Percentiles rank a stretch among this genome's conserved stretches.
These are phyloP conservation scores for Coemansia sp. DNA, from an alignment of 192 early-diverging fungal species.

Conservation along the genomic window DNA sequence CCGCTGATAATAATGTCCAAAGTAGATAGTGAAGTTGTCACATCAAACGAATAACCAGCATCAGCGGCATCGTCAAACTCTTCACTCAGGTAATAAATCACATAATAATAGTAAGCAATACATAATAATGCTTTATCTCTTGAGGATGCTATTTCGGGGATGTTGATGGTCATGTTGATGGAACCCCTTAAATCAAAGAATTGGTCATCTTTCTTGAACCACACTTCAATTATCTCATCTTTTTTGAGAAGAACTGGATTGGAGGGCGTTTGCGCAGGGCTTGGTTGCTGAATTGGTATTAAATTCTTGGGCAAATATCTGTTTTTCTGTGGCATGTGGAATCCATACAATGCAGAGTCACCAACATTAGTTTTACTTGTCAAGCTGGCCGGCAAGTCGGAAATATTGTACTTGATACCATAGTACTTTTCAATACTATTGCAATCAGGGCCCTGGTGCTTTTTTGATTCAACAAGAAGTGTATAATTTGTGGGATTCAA, in stretches of 20 bases:
- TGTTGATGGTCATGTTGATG: neutral
- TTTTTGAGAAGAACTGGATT: neutral
- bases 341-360: conserved; percentile 36
- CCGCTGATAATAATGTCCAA: no score
- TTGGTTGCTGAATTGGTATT: no score
- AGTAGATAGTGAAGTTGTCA: no score
- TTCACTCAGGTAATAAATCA: no score
- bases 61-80: no score
- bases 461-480: conserved; percentile 20
- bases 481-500: conserved; percentile 57
- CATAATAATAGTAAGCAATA: no score
- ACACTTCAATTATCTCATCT: conserved; percentile 45
- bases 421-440: conserved; percentile 64
- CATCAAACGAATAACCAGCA: no score
- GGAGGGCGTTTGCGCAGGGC: no score
- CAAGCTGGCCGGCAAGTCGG: conserved; percentile 43
- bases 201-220: conserved; percentile 3
- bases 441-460: conserved; percentile 18
- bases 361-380: neutral
- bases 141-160: no score
- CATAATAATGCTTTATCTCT: no score
- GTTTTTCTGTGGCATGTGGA: conserved; percentile 64
- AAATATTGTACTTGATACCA: conserved; percentile 67
- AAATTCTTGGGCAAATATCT: conserved; percentile 73
- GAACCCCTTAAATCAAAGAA: neutral